A percentile compares a stretch with the other conserved stretches of the same genome.
phyloP scores from a whole-genome alignment of 1,284 basidiomycete species.

The Naganishia cerealis region DNA sequence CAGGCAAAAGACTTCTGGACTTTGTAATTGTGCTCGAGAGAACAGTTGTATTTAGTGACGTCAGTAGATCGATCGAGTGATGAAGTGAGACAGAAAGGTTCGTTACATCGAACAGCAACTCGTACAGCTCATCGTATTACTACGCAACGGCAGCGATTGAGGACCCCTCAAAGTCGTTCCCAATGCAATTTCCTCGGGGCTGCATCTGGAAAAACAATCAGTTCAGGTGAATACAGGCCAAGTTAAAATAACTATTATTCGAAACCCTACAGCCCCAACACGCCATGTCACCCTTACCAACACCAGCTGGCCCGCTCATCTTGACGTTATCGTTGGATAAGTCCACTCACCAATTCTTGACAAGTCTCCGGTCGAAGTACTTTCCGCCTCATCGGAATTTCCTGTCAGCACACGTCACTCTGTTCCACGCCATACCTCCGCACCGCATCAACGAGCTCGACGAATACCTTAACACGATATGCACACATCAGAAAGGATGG shows the following conservation, averaged over 20 bases:
- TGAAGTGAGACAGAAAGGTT: too few relatives aligned
- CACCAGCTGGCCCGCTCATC: constrained; percentile 37
- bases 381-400: constrained; percentile 42
- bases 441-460: constrained; percentile 39
- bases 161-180: too few relatives aligned
- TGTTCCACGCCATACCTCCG: constrained; percentile 44
- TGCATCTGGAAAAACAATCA: too few relatives aligned
- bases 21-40: too few relatives aligned
- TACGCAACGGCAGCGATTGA: too few relatives aligned
- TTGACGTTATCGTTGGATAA: constrained; percentile 41
- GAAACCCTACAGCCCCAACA: neutral
- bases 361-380: constrained; percentile 39
- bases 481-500: constrained; percentile 34
- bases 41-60: too few relatives aligned
- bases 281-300: constrained; percentile 13
- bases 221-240: too few relatives aligned
- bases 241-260: too few relatives aligned
- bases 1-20: constrained; percentile 35
- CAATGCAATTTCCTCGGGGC: too few relatives aligned
- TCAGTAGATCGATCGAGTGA: too few relatives aligned
- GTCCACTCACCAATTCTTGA: constrained; percentile 37
- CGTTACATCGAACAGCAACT: too few relatives aligned
- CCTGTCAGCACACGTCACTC: constrained; percentile 41
- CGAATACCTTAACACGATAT: constrained; percentile 32
- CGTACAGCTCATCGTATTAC: too few relatives aligned